Base-by-base conservation (phyloP, 306 rosid genomes). In the Prinsepia uniflora region DNA sequence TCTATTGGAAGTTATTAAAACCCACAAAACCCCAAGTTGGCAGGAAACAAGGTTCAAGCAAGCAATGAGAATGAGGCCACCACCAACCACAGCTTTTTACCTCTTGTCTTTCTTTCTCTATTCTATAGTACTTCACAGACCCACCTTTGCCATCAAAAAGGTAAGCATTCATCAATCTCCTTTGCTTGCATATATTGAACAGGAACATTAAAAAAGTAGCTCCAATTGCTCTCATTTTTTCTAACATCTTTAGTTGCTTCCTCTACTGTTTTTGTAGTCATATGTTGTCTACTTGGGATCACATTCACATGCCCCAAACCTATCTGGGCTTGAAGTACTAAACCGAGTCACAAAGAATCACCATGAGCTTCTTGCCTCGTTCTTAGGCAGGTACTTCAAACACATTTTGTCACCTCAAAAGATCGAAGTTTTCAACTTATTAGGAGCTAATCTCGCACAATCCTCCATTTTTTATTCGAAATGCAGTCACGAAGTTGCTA, bases 281-380 rank as follows among this genome's bases (percentile, higher is more conserved):
- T 93, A 93, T 83, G 88, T 90, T 2, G 97, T 93, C 44, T 93
- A 93, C 78, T 52, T 93, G 72, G 98, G 98, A 82, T 76, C 88
- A 12, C 98, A 93, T 63, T 82, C 96, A 22, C 92, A 84, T 61
- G 79, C 76, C 71, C 79, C 84, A 63, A 74, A 82, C 70, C 63
- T 77, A 20, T 78, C 86, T 30, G 72, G 82, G 11, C 43, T 78
- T 80, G 85, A 88, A 52, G 36, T 30, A 30, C 80, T 72, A 17
- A 63, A 83, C 36, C 83, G 19, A 7, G 88, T 86, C n/a, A 83
- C 81, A 6, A 45, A 88, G 17, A 80, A 88, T 48, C 98, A 93
- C 84, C 64, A 69, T 48, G 81, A 90, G 75, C 87, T 93, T 86
- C 92, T 93, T 7, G 85, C 78, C 68, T 87, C 96, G 18, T 93